Evolutionary conservation across 768 basidiomycete species (phyloP).

Genomic region (Clavaria fumosa): DNA sequence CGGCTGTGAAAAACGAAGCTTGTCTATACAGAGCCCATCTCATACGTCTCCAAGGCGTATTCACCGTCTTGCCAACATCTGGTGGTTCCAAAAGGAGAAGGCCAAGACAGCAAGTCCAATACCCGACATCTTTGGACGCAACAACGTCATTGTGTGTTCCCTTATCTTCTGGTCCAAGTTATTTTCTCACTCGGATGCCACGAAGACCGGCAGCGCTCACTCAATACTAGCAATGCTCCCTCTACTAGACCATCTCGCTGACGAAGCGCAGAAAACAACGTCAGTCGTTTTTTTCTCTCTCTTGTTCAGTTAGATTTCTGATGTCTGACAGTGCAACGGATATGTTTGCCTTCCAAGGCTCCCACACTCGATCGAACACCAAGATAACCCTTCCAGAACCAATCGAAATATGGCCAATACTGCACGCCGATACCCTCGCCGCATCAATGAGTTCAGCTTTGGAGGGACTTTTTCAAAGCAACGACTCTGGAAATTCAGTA

Average conservation of each 20-base stretch:
- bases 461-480: slow-evolving; percentile 19
- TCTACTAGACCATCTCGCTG: slow-evolving; percentile 52
- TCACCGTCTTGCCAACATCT: slow-evolving; percentile 33
- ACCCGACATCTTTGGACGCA: slow-evolving; percentile 65
- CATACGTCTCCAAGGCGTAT: slow-evolving; percentile 10
- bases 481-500: slow-evolving; percentile 24
- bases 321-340: slow-evolving; percentile 44
- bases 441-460: slow-evolving; percentile 44
- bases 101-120: slow-evolving; percentile 26
- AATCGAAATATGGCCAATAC: slow-evolving; percentile 55
- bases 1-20: slow-evolving; percentile 37
- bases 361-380: slow-evolving; percentile 32
- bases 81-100: slow-evolving; percentile 56
- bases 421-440: slow-evolving; percentile 35
- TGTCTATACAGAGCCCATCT: slow-evolving; percentile 23
- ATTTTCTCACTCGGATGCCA: too few species aligned
- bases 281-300: slow-evolving; percentile 21
- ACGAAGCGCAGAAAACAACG: slow-evolving; percentile 53
- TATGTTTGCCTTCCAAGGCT: slow-evolving; percentile 68
- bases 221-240: slow-evolving; percentile 56
- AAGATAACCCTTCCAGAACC: slow-evolving; percentile 37
- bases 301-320: slow-evolving; percentile 9
- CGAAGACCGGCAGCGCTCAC: slow-evolving; percentile 63
- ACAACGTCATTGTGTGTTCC: slow-evolving; percentile 37
- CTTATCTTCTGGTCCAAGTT: too few species aligned